Evolutionary conservation across 2,329 filamentous ascomycete genomes (phyloP), one percentile per base, ranked within the genome.

Genomic region (Albophoma yamanashiensis): DNA sequence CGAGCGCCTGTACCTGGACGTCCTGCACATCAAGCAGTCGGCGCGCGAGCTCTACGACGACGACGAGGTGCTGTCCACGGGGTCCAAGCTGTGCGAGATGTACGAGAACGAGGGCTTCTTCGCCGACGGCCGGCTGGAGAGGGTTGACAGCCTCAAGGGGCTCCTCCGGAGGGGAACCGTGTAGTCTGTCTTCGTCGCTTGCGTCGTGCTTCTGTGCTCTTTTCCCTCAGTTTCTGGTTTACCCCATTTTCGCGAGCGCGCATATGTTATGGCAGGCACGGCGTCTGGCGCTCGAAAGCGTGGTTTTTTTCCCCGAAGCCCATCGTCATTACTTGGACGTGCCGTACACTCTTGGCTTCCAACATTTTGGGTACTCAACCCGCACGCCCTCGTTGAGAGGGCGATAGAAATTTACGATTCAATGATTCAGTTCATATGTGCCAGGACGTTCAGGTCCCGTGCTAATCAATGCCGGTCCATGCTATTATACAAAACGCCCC

Each of bases 61-160:
- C 31, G 63, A 64, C 22, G 60, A 66, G 25, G 55, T 69, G 20
- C 12, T 67, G 47, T 59, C 60, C 12, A 69, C 68, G 12, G 67
- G 62, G 9, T 65, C 64, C 4, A 66, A 69, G 60, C 52, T 70
- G 57, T 61, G 61, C 20, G 66, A 70, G 59, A 70, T 69, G 68
- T 70, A 69, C 50, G 67, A 70, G 57, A 65, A 64, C 22, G 68
- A 69, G 52, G 55, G 58, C 3, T 69, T 68, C 53, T 70, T 67
- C 31, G 65, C 64, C 15, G 57, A 61, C 20, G 62, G 60, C 4
- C 60, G 66, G 6, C 62, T 36, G n/a, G 63, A 65, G 27, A 68
- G 66, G 55, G 59, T 67, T 14, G 47, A 45, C 6, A 50, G 53
- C 27, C 43, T 66, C 53, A 63, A 56, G 56, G 59, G 36, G 1